Conservation (phyloP, 352 stramenopile genomes). For the Globisporangium mamillatum region DNA sequence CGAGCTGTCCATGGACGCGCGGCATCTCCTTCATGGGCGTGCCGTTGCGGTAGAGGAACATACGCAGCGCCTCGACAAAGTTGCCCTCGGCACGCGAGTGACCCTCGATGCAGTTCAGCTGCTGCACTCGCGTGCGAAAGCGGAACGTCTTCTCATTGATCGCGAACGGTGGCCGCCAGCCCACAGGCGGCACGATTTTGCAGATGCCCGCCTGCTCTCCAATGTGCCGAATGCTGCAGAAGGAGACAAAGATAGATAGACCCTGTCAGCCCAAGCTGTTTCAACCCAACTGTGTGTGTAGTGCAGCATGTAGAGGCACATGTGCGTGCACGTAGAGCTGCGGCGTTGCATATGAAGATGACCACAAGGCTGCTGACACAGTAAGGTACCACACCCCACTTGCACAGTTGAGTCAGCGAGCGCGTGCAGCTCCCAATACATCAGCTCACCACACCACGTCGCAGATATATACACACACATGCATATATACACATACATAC, state of each 20-base stretch:
- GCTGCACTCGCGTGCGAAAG: slow-evolving; percentile 96
- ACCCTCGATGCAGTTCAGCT: slow-evolving; percentile 91
- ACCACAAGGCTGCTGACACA: background rate
- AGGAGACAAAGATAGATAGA: slow-evolving; percentile 1
- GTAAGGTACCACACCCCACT: background rate
- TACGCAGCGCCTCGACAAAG: slow-evolving; percentile 75
- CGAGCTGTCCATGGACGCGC: slow-evolving; percentile 62
- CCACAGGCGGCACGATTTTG: slow-evolving; percentile 97
- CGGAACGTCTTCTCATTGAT: slow-evolving; percentile 84
- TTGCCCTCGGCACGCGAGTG: slow-evolving; percentile 75
- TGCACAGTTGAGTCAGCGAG: background rate
- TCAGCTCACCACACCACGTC: background rate
- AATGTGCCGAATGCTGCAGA: slow-evolving; percentile 80
- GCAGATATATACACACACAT: background rate
- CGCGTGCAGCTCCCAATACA: background rate
- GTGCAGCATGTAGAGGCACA: background rate
- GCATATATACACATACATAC: background rate
- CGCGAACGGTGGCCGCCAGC: slow-evolving; percentile 90
- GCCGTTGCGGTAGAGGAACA: slow-evolving; percentile 79
- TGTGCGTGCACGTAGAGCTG: background rate
- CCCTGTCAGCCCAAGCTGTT: slow-evolving; percentile 4
- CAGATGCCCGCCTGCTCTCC: slow-evolving; percentile 95
- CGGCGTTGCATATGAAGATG: background rate
- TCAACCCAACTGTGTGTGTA: background rate
- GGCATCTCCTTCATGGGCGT: slow-evolving; percentile 78